Percentiles rank a stretch among this genome's conserved stretches.
Conservation (phyloP, 2,329 filamentous ascomycete species). For the Trichoderma brevicompactum region DNA sequence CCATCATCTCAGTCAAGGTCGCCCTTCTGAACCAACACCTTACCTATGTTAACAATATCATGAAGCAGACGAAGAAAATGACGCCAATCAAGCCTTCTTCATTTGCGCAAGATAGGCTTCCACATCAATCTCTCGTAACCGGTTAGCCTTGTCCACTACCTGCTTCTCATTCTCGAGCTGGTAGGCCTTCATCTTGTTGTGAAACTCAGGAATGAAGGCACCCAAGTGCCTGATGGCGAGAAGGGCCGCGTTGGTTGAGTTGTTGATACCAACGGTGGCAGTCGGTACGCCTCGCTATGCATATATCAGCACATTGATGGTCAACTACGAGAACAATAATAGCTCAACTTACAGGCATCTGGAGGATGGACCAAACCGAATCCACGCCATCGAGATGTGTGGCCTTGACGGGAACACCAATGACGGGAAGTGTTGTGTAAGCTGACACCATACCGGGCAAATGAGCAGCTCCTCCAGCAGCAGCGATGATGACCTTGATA, state of each 20-base stretch:
- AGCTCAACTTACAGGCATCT: constrained; percentile 66
- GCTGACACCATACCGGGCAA: constrained; percentile 77
- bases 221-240: constrained; percentile 72
- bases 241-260: constrained; percentile 76
- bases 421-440: constrained; percentile 72
- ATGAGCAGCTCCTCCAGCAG: constrained; percentile 74
- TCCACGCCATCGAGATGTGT: constrained; percentile 74
- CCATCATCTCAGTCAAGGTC: too few species aligned
- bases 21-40: too few species aligned
- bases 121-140: constrained; percentile 60
- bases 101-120: constrained; percentile 55
- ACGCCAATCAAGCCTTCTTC: constrained; percentile 36
- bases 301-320: not conserved
- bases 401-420: constrained; percentile 77
- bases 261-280: constrained; percentile 79
- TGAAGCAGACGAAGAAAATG: not conserved
- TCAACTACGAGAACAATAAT: constrained; percentile 37
- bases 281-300: constrained; percentile 64
- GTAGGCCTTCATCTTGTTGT: constrained; percentile 63
- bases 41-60: too few species aligned
- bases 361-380: constrained; percentile 72
- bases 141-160: constrained; percentile 65
- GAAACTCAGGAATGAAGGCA: constrained; percentile 58
- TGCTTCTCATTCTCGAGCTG: constrained; percentile 65
- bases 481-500: constrained; percentile 75